phyloP scores from a whole-genome alignment of 139 green algal genomes.

The Volvox reticuliferus region DNA sequence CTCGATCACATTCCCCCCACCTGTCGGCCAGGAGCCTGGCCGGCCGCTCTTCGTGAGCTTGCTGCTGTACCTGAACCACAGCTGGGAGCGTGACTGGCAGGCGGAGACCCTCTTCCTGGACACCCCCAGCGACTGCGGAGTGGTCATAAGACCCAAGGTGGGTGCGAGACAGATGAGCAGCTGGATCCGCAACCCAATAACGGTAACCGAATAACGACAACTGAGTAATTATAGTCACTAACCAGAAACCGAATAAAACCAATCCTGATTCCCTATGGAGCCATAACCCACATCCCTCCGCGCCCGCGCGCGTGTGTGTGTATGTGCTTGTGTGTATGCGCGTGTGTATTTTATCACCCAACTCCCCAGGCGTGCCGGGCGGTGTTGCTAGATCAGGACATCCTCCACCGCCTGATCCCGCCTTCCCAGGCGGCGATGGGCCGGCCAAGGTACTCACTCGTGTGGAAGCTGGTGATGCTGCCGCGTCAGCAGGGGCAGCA shows the following conservation, averaged over 20 bases:
- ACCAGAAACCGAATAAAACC: no score
- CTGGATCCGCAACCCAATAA: no score
- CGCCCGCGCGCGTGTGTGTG: no score
- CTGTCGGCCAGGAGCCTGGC: slow-evolving; percentile 84
- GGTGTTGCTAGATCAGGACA: slow-evolving; percentile 60
- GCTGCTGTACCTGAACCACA: slow-evolving; percentile 86
- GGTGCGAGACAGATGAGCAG: not conserved
- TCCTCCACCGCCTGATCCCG: slow-evolving; percentile 53
- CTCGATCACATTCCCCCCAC: no score
- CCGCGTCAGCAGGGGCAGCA: not conserved
- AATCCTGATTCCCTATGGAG: no score
- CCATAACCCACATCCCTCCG: no score
- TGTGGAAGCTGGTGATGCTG: slow-evolving; percentile 72
- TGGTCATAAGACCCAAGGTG: slow-evolving; percentile 53
- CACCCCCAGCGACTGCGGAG: slow-evolving; percentile 62
- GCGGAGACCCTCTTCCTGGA: slow-evolving; percentile 93
- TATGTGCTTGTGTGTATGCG: no score
- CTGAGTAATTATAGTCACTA: no score
- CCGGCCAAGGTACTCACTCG: slow-evolving; percentile 66
- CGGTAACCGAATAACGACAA: no score
- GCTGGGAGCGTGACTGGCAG: slow-evolving; percentile 78
- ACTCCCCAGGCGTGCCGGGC: not conserved
- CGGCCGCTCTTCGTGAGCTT: slow-evolving; percentile 86
- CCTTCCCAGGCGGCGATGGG: slow-evolving; percentile 45
- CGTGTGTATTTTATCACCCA: no score